Conservation (phyloP, 257 asterid genomes). For the Haberlea rhodopensis region DNA sequence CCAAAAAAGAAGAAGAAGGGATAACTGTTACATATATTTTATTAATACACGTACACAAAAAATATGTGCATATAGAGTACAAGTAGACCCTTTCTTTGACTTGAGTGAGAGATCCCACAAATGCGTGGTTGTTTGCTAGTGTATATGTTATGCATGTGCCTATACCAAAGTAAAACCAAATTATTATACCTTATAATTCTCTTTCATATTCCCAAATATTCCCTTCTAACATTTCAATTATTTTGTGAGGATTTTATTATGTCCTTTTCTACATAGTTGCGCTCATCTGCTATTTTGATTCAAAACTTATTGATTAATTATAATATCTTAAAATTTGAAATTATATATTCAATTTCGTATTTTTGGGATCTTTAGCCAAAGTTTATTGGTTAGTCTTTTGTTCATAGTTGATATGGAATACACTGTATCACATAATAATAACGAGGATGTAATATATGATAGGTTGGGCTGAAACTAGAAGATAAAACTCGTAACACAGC, state of each 20-base stretch:
- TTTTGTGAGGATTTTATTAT: conserved; percentile 71
- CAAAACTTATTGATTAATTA: too few relatives aligned
- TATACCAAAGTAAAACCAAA: too few relatives aligned
- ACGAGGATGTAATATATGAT: too few relatives aligned
- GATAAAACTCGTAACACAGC: not conserved
- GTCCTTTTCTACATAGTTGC: conserved; percentile 74
- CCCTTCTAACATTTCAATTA: conserved; percentile 74
- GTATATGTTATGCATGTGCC: conserved; percentile 45
- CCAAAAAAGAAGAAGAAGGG: not conserved
- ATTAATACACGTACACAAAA: conserved; percentile 22
- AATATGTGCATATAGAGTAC: conserved; percentile 37
- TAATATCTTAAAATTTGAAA: too few relatives aligned
- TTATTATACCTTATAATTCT: conserved; percentile 82
- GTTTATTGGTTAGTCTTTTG: not conserved
- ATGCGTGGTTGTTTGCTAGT: conserved; percentile 52
- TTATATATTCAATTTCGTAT: not conserved
- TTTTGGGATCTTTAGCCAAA: not conserved
- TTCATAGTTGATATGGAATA: not conserved
- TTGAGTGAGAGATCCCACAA: conserved; percentile 40
- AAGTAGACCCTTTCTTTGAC: conserved; percentile 49
- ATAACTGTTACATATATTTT: not conserved
- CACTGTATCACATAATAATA: not conserved
- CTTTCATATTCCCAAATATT: conserved; percentile 78
- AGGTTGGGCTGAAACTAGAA: too few relatives aligned
- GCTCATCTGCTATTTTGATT: too few relatives aligned